These are phyloP conservation scores for Barnettozyma siamensis DNA, from an alignment of 805 yeast genomes.

Conservation along the genomic window DNA sequence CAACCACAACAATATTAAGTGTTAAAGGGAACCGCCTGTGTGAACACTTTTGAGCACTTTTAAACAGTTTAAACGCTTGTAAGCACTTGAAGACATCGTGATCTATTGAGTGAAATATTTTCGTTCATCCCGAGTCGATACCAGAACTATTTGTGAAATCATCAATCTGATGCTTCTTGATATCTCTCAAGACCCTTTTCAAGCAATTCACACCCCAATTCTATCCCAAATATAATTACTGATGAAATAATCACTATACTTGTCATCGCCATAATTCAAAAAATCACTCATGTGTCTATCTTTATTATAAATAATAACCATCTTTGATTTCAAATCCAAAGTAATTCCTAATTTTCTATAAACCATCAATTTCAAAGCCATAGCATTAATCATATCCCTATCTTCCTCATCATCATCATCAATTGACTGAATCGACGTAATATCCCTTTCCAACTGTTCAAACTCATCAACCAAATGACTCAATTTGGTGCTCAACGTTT, in stretches of 20 bases:
- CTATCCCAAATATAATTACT: conserved; percentile 79
- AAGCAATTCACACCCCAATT: too few species aligned
- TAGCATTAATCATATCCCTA: conserved; percentile 30
- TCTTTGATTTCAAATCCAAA: conserved; percentile 36
- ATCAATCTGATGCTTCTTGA: too few species aligned
- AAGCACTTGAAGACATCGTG: too few species aligned
- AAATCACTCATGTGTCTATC: conserved; percentile 41
- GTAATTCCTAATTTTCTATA: conserved; percentile 56
- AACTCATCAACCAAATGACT: conserved; percentile 33
- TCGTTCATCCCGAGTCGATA: too few species aligned
- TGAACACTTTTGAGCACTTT: too few species aligned
- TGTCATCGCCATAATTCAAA: conserved; percentile 42
- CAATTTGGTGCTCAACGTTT: conserved; percentile 32
- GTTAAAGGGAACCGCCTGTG: too few species aligned
- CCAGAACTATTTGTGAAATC: too few species aligned
- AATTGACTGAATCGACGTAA: conserved; percentile 19
- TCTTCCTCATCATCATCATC: conserved; percentile 25
- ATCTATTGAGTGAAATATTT: too few species aligned
- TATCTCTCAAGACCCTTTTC: too few species aligned
- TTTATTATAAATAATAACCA: conserved; percentile 45
- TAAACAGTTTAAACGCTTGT: too few species aligned
- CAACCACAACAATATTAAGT: too few species aligned
- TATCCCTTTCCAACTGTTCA: conserved; percentile 28
- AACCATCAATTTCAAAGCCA: conserved; percentile 49
- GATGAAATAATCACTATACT: conserved; percentile 61